These are phyloP conservation scores for Tremella mesenterica DNA, from an alignment of 768 basidiomycete species.

Conservation along the genomic window DNA sequence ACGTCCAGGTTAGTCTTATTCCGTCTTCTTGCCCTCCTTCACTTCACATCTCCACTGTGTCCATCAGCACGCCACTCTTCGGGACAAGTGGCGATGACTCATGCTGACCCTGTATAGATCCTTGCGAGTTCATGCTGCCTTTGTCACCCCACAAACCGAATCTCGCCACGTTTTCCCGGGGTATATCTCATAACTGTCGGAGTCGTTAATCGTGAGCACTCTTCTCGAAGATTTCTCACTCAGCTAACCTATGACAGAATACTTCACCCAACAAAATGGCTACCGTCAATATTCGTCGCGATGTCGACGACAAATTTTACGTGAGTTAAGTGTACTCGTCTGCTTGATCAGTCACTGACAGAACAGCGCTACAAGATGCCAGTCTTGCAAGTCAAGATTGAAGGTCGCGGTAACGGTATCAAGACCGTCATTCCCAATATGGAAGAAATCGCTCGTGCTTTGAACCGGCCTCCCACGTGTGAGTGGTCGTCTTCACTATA, in stretches of 20 bases:
- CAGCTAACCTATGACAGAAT: neutral
- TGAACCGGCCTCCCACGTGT: slow-evolving; percentile 81
- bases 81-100: neutral
- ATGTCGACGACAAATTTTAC: slow-evolving; percentile 46
- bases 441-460: slow-evolving; percentile 90
- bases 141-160: neutral
- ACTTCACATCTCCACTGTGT: neutral
- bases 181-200: neutral
- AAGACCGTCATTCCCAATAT: slow-evolving; percentile 99
- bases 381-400: slow-evolving; percentile 84
- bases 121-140: neutral
- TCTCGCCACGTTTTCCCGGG: neutral
- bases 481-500: slow-evolving; percentile 12
- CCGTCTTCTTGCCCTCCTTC: neutral
- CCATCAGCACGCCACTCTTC: neutral
- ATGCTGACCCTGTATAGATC: neutral
- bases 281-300: slow-evolving; percentile 44
- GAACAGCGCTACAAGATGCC: slow-evolving; percentile 66
- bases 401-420: slow-evolving; percentile 98
- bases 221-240: neutral
- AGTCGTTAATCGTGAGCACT: slow-evolving; percentile 1
- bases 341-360: neutral
- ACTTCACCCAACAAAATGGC: slow-evolving; percentile 38
- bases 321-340: slow-evolving; percentile 15
- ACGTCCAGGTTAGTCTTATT: neutral